These are phyloP conservation scores for Choiromyces venosus DNA, from an alignment of 495 filamentous ascomycete species.

Conservation along the genomic window DNA sequence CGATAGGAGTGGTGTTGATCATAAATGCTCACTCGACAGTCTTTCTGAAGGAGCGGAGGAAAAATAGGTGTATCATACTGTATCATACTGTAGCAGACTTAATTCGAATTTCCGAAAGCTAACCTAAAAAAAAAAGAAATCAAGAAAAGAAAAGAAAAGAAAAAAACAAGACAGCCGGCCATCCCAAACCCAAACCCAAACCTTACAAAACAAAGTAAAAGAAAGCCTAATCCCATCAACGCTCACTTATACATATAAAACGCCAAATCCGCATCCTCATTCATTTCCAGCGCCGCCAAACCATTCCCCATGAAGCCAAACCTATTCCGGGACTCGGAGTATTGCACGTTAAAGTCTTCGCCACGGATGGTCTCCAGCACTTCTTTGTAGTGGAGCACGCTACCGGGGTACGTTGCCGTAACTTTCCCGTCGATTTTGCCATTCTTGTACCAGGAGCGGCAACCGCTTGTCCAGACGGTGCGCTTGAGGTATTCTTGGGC, in stretches of 20 bases:
- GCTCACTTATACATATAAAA: conserved; percentile 33
- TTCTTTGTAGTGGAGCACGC: conserved; percentile 51
- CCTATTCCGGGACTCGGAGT: conserved; percentile 44
- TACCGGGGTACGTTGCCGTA: conserved; percentile 48
- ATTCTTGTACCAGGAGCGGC: conserved; percentile 51
- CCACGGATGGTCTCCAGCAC: conserved; percentile 46
- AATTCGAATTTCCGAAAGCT: neutral
- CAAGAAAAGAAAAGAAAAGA: neutral
- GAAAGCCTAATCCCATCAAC: too few relatives aligned
- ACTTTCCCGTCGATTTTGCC: conserved; percentile 45
- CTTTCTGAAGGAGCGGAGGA: neutral
- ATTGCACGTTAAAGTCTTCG: conserved; percentile 52
- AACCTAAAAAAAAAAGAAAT: neutral
- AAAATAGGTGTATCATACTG: too few relatives aligned
- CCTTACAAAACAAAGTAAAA: too few relatives aligned
- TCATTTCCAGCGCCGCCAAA: conserved; percentile 28
- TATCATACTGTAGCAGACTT: neutral
- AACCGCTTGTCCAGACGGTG: conserved; percentile 48
- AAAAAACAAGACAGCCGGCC: neutral
- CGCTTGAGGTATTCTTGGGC: conserved; percentile 47
- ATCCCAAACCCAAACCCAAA: neutral
- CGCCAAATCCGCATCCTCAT: conserved; percentile 26
- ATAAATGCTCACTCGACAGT: neutral
- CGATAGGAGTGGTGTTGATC: neutral
- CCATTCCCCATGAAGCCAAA: conserved; percentile 52